Evolutionary conservation across 1,284 basidiomycete genomes (phyloP).

Genomic region (Tremellales sp.): DNA sequence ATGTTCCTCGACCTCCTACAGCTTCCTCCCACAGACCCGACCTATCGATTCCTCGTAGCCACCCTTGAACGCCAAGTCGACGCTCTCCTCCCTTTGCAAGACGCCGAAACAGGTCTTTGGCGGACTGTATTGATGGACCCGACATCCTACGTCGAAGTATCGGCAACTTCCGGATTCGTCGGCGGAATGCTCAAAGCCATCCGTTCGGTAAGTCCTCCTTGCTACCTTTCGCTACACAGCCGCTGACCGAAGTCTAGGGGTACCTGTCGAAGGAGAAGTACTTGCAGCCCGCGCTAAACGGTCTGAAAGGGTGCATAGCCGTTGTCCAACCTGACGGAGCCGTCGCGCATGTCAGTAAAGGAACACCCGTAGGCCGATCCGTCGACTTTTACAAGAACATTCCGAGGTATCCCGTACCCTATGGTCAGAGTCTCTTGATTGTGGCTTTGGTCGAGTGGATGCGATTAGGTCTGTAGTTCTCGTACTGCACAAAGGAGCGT

Average conservation of each 20-base stretch:
- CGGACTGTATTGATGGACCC: slow-evolving; percentile 60
- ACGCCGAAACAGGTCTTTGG: slow-evolving; percentile 56
- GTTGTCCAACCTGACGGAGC: slow-evolving; percentile 17
- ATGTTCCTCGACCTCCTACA: slow-evolving; percentile 55
- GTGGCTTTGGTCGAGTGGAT: slow-evolving; percentile 23
- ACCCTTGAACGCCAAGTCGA: slow-evolving; percentile 57
- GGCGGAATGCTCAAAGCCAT: slow-evolving; percentile 59
- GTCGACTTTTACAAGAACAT: slow-evolving; percentile 22
- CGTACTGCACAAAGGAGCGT: too few relatives aligned
- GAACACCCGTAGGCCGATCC: slow-evolving; percentile 15
- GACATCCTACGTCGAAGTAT: slow-evolving; percentile 57
- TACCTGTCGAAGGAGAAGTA: slow-evolving; percentile 11
- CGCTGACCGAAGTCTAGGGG: slow-evolving; percentile 8
- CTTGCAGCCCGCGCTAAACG: slow-evolving; percentile 8
- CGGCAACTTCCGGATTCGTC: slow-evolving; percentile 61
- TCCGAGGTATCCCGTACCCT: slow-evolving; percentile 13
- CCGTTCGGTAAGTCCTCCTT: slow-evolving; percentile 40
- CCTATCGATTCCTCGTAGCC: slow-evolving; percentile 53
- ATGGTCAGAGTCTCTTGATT: slow-evolving; percentile 20
- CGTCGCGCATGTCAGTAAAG: slow-evolving; percentile 21
- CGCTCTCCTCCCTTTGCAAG: slow-evolving; percentile 55
- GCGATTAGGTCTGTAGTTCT: too few relatives aligned
- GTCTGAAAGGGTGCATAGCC: slow-evolving; percentile 17
- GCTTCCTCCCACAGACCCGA: slow-evolving; percentile 51
- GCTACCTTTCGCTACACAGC: not conserved